A percentile compares a stretch with the other conserved stretches of the same genome.
These are phyloP conservation scores for Candida pseudoviswanathii DNA, from an alignment of 1,139 yeast species.

Conservation along the genomic window DNA sequence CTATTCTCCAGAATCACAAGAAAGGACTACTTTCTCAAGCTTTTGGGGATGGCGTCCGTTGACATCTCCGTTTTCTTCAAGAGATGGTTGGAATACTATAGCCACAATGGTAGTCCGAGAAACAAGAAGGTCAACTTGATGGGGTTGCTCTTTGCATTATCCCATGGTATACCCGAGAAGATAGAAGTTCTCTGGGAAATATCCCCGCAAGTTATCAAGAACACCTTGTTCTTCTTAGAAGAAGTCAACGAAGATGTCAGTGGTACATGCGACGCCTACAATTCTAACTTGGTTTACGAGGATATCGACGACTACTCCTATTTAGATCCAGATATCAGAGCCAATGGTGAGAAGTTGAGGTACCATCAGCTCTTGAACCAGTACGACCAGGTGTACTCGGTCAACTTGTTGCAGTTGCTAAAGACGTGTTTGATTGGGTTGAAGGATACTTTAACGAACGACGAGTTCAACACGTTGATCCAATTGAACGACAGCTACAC, in stretches of 20 bases:
- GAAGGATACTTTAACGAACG: slow-evolving; percentile 22
- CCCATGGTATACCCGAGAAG: slow-evolving; percentile 25
- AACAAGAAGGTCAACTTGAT: slow-evolving; percentile 63
- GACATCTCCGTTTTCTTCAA: slow-evolving; percentile 28
- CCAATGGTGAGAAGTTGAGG: slow-evolving; percentile 61
- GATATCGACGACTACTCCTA: slow-evolving; percentile 52
- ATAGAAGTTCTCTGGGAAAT: slow-evolving; percentile 18
- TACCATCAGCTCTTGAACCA: slow-evolving; percentile 47
- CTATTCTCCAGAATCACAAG: slow-evolving; percentile 55
- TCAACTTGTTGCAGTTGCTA: slow-evolving; percentile 40
- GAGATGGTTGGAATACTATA: slow-evolving; percentile 40
- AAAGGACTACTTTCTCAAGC: slow-evolving; percentile 37
- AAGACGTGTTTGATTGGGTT: slow-evolving; percentile 23
- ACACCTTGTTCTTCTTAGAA: slow-evolving; percentile 65
- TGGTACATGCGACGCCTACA: slow-evolving; percentile 68
- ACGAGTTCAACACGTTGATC: slow-evolving; percentile 28
- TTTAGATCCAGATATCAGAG: slow-evolving; percentile 47
- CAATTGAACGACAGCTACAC: slow-evolving; percentile 36
- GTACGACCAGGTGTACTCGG: slow-evolving; percentile 60
- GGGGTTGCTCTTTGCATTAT: slow-evolving; percentile 53
- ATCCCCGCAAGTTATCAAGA: slow-evolving; percentile 44
- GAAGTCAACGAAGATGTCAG: slow-evolving; percentile 64
- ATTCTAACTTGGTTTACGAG: slow-evolving; percentile 56
- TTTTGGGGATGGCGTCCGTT: slow-evolving; percentile 34
- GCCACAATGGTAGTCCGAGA: slow-evolving; percentile 66